A percentile compares a stretch with the other conserved stretches of the same genome.
These are phyloP conservation scores for Canavalia gladiata DNA, from an alignment of 306 rosid species.

Conservation along the genomic window DNA sequence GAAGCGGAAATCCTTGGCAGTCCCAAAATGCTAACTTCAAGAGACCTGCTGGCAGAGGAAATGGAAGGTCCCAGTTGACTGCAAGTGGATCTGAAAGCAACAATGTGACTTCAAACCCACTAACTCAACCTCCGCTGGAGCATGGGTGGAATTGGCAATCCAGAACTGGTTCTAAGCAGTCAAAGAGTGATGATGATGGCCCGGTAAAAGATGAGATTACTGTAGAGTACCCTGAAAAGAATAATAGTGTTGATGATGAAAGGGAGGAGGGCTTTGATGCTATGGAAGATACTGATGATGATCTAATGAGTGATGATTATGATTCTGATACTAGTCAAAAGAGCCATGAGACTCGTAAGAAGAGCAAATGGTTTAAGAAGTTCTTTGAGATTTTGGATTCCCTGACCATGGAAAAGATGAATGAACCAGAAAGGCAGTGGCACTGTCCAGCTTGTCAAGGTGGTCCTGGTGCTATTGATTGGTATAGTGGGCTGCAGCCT, in stretches of 20 bases:
- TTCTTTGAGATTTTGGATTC: constrained; percentile 66
- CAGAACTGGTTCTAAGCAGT: constrained; percentile 52
- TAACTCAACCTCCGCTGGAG: constrained; percentile 68
- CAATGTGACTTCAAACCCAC: constrained; percentile 47
- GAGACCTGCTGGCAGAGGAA: constrained; percentile 61
- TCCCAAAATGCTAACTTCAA: constrained; percentile 50
- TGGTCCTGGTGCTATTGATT: constrained; percentile 84
- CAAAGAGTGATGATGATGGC: constrained; percentile 44
- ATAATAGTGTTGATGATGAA: constrained; percentile 40
- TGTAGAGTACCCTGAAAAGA: constrained; percentile 45
- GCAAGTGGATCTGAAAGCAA: constrained; percentile 42
- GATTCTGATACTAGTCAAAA: constrained; percentile 74
- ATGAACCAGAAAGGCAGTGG: constrained; percentile 79
- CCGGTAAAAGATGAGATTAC: constrained; percentile 35
- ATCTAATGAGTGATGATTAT: constrained; percentile 64
- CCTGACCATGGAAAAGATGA: constrained; percentile 58
- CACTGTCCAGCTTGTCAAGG: constrained; percentile 84
- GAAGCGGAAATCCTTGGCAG: constrained; percentile 45
- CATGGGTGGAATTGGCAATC: constrained; percentile 84
- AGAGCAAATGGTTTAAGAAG: constrained; percentile 62
- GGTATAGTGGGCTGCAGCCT: constrained; percentile 87
- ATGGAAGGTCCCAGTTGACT: constrained; percentile 49
- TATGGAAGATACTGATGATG: constrained; percentile 68
- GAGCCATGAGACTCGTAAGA: constrained; percentile 69
- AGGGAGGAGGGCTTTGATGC: constrained; percentile 53